phyloP scores from a whole-genome alignment of 1,284 basidiomycete genomes.

The Leucocoprinus gongylophorus region DNA sequence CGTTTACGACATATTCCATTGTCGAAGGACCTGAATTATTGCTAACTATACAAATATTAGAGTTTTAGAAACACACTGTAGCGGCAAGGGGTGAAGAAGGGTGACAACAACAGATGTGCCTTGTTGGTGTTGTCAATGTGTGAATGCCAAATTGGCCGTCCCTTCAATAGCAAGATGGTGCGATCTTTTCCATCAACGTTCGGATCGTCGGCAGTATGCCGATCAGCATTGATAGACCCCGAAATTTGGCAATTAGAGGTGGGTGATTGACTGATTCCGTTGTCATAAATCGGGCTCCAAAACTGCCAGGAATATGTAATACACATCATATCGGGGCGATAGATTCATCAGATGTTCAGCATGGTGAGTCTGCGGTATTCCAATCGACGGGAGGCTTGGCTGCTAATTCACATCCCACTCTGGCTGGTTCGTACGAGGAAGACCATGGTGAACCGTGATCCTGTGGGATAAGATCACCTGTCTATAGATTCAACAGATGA shows the following conservation, averaged over 20 bases:
- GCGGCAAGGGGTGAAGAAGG: slow-evolving; percentile 24
- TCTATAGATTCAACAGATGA: slow-evolving; percentile 7
- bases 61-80: slow-evolving; percentile 41
- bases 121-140: slow-evolving; percentile 15
- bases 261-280: slow-evolving; percentile 1
- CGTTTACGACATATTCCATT: slow-evolving; percentile 31
- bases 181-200: slow-evolving; percentile 8
- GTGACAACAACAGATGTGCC: slow-evolving; percentile 27
- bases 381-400: slow-evolving; percentile 6
- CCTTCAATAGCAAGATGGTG: slow-evolving; percentile 7
- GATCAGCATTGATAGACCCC: slow-evolving; percentile 5
- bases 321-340: background rate
- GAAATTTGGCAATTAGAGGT: slow-evolving; percentile 7
- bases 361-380: slow-evolving; percentile 3
- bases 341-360: background rate
- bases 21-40: slow-evolving; percentile 26
- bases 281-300: background rate
- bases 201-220: slow-evolving; percentile 1
- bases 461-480: slow-evolving; percentile 8
- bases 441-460: slow-evolving; percentile 2
- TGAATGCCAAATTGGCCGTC: slow-evolving; percentile 9
- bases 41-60: slow-evolving; percentile 34
- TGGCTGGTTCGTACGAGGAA: slow-evolving; percentile 1
- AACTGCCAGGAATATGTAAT: background rate
- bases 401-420: slow-evolving; percentile 5